Evolutionary conservation across 306 rosid genomes (phyloP).

Genomic region (Prunus persica): DNA sequence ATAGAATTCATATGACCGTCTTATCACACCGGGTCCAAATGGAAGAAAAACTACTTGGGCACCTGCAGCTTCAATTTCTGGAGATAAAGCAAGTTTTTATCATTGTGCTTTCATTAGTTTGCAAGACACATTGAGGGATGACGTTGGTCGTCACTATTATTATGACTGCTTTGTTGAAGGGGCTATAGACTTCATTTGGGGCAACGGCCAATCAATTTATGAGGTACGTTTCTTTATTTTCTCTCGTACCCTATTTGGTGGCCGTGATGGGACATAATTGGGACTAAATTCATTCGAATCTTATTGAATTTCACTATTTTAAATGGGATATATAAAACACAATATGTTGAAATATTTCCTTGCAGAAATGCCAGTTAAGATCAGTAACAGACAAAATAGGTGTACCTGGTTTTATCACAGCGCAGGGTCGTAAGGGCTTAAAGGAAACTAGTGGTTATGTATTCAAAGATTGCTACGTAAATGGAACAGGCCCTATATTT

Average conservation of each 20-base stretch:
- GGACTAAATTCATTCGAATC: too few species aligned
- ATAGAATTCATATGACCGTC: background rate
- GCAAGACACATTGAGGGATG: slow-evolving; percentile 10
- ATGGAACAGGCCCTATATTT: background rate
- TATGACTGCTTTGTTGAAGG: slow-evolving; percentile 13
- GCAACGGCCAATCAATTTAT: slow-evolving; percentile 15
- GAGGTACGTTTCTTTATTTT: background rate
- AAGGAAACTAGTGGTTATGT: slow-evolving; percentile 9
- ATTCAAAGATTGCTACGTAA: background rate
- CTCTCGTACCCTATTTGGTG: too few species aligned
- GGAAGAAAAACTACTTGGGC: slow-evolving; percentile 1
- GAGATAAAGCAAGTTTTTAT: slow-evolving; percentile 7
- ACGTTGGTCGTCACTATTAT: slow-evolving; percentile 8
- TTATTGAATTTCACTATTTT: too few species aligned
- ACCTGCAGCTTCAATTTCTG: slow-evolving; percentile 10
- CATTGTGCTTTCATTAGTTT: background rate
- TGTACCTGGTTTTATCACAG: background rate
- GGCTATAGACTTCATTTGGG: slow-evolving; percentile 18
- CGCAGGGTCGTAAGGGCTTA: background rate
- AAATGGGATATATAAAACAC: too few species aligned
- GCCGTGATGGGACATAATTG: too few species aligned
- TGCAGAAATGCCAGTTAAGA: background rate
- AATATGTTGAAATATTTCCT: too few species aligned
- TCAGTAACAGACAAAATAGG: background rate
- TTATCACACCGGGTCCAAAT: background rate